These are phyloP conservation scores for Fusarium sp. DNA, from an alignment of 2,329 filamentous ascomycete genomes.

Conservation along the genomic window DNA sequence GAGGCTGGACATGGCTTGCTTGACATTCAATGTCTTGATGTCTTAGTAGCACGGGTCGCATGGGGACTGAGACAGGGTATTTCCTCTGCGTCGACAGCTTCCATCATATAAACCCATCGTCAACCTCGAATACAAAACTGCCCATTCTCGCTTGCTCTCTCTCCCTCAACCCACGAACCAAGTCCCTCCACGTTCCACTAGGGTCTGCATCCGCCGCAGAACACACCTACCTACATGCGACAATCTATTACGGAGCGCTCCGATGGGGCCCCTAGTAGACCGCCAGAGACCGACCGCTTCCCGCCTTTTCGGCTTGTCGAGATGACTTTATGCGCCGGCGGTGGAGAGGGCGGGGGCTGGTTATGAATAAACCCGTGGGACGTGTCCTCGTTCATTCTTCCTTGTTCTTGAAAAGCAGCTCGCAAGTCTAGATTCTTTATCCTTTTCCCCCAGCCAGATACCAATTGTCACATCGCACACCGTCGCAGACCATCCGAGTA, in stretches of 20 bases:
- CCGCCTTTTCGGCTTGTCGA: slow-evolving; percentile 28
- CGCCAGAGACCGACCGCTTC: neutral
- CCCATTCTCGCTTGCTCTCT: neutral
- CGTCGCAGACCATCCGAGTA: neutral
- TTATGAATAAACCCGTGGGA: slow-evolving; percentile 14
- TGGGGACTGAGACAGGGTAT: neutral
- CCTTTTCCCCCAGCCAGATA: neutral
- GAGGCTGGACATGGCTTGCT: slow-evolving; percentile 2
- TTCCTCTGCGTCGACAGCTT: neutral
- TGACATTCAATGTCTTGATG: neutral
- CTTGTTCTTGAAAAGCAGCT: neutral
- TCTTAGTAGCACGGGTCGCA: too few species aligned
- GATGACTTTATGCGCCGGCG: slow-evolving; percentile 7
- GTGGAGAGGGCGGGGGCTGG: neutral
- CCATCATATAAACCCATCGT: neutral
- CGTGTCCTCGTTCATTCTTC: neutral
- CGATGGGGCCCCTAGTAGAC: slow-evolving; percentile 29
- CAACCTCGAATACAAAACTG: neutral
- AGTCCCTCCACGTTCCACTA: slow-evolving; percentile 38
- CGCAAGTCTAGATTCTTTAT: slow-evolving; percentile 12
- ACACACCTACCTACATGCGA: slow-evolving; percentile 25
- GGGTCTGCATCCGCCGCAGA: slow-evolving; percentile 18
- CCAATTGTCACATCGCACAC: neutral
- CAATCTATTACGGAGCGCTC: slow-evolving; percentile 15
- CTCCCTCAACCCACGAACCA: slow-evolving; percentile 33